Conservation (phyloP, 2,329 filamentous ascomycete genomes). For the Didymella arachidicola region DNA sequence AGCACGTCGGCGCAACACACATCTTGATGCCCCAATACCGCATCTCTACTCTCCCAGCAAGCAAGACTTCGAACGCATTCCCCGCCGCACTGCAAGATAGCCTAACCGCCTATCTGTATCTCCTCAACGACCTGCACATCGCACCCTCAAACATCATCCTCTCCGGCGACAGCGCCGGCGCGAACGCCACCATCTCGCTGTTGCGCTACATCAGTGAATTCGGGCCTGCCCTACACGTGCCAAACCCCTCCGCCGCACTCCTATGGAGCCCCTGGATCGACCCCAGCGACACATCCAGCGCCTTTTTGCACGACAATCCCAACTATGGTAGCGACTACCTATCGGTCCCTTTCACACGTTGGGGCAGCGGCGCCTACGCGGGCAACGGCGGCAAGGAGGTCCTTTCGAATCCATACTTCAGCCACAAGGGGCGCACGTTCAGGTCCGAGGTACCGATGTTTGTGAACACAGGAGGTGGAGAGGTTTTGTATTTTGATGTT, state of each 20-base stretch:
- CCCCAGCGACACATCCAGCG: constrained; percentile 40
- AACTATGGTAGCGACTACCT: constrained; percentile 56
- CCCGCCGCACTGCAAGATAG: constrained; percentile 61
- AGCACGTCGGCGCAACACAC: constrained; percentile 49
- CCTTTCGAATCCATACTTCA: constrained; percentile 50
- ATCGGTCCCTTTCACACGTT: constrained; percentile 47
- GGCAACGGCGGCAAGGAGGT: constrained; percentile 24
- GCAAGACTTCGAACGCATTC: constrained; percentile 53
- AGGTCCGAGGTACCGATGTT: constrained; percentile 52
- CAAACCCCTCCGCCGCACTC: constrained; percentile 48
- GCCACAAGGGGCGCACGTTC: constrained; percentile 51
- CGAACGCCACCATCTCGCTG: constrained; percentile 55
- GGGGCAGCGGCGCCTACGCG: constrained; percentile 53
- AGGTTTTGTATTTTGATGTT: constrained; percentile 54
- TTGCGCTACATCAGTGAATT: constrained; percentile 57
- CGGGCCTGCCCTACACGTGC: constrained; percentile 45
- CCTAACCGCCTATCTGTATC: constrained; percentile 57
- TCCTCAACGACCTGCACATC: constrained; percentile 53
- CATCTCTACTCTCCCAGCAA: constrained; percentile 52
- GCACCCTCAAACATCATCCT: constrained; percentile 54
- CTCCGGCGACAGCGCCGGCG: constrained; percentile 61
- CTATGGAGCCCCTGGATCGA: constrained; percentile 57
- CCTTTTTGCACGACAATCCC: constrained; percentile 39
- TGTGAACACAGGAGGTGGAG: constrained; percentile 52
- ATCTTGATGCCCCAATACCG: constrained; percentile 60